Evolutionary conservation across 257 asterid species (phyloP), one percentile per base, ranked within the genome.

Genomic region (Scutellaria baicalensis): DNA sequence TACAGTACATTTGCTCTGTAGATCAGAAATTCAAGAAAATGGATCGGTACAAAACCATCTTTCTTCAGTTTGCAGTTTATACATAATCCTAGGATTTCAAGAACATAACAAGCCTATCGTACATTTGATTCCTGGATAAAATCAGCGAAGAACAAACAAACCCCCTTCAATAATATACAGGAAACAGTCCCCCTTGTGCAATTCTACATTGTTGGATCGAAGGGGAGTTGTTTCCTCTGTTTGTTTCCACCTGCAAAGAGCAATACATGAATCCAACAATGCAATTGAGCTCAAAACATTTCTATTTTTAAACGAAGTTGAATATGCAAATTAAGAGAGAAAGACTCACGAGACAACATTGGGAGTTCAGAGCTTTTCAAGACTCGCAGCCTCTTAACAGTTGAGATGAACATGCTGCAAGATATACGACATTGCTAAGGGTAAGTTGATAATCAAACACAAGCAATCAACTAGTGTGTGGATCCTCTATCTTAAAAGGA

Each of bases 341-440:
- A 71, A 45, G 73, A 84, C 93, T 83, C 74, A 87, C 95, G 79
- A 39, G 83, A 73, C 61, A 86, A 84, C 5, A 72, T 68, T 0
- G 96, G 78, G 59, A 87, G 86, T 13, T 92, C 93, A 0, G 98
- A 89, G 78, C 88, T 89, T 80, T 84, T 89, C 85, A 90, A 77
- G 63, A 92, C 97, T 0, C 98, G 90, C 72, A 92, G 83, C 85
- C 98, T 84, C 85, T 88, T 88, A 36, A 83, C 97, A 1, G 96
- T 89, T 2, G 96, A 85, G 62, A 86, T 86, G 64, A 92, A 92
- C 96, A 89, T 88, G 77, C 98, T 92, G 97, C 89, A 36, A 44
- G 59, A 67, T 13, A 57, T 10, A 12, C 6, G 50, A 27, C 5
- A 44, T 9, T 3, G 1, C 12, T 6, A 12, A n/a, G n/a, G n/a